A percentile compares a stretch with the other conserved stretches of the same genome.
phyloP scores from a whole-genome alignment of 768 basidiomycete species.

The Tricholoma sp. region DNA sequence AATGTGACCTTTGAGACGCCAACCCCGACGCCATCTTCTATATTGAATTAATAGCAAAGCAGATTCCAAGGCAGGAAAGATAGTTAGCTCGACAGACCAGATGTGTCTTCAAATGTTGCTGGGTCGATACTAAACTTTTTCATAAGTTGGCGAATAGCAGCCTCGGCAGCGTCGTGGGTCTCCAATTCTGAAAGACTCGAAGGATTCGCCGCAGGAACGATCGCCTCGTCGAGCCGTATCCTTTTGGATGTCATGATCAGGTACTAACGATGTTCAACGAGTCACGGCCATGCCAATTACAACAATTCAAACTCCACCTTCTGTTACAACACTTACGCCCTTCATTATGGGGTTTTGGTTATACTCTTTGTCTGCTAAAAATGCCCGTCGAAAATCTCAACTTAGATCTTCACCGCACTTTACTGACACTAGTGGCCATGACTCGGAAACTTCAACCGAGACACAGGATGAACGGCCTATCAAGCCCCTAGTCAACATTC shows the following conservation, averaged over 20 bases:
- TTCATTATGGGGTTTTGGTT: too few relatives aligned
- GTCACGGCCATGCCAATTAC: too few relatives aligned
- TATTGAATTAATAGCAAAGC: not conserved
- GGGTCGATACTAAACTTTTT: not conserved
- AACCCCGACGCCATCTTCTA: conserved; percentile 15
- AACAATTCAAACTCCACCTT: too few relatives aligned
- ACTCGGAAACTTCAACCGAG: too few relatives aligned
- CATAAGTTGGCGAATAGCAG: not conserved
- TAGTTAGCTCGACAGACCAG: not conserved
- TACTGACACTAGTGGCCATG: too few relatives aligned
- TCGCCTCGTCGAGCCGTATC: not conserved
- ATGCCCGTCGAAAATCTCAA: too few relatives aligned
- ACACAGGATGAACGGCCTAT: too few relatives aligned
- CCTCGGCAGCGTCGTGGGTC: not conserved
- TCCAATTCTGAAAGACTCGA: not conserved
- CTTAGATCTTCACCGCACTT: too few relatives aligned
- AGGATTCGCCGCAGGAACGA: not conserved
- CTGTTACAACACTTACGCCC: too few relatives aligned
- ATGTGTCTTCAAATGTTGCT: not conserved
- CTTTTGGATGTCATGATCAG: not conserved
- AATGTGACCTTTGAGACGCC: conserved; percentile 18
- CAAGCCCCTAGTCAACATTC: too few relatives aligned
- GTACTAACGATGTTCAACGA: too few relatives aligned
- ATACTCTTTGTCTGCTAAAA: too few relatives aligned
- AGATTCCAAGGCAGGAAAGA: not conserved